Evolutionary conservation across 169 alveolate species (phyloP).

Genomic region (Neospora caninum): DNA sequence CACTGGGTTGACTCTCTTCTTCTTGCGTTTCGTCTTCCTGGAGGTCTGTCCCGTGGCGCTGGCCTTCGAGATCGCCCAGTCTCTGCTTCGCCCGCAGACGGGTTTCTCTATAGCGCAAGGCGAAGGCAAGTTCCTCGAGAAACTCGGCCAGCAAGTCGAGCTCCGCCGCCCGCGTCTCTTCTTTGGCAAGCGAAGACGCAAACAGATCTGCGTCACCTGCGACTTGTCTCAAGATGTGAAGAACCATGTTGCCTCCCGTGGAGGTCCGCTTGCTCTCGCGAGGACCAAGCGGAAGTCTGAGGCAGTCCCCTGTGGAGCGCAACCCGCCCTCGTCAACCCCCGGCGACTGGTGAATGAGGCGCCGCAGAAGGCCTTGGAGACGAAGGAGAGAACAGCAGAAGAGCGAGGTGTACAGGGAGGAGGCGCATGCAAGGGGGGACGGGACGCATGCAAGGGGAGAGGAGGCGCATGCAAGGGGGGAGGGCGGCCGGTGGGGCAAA

Average conservation of each 20-base stretch:
- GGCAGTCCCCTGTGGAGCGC: background rate
- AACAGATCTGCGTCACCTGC: background rate
- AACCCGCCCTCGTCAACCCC: background rate
- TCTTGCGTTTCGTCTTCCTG: background rate
- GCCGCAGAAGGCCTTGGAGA: slow-evolving; percentile 68
- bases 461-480: too few species aligned
- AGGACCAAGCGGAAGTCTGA: background rate
- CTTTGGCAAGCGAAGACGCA: background rate
- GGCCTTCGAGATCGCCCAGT: background rate
- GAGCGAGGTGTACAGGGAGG: slow-evolving; percentile 11
- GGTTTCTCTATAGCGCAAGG: background rate
- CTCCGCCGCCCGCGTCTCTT: background rate
- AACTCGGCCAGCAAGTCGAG: background rate
- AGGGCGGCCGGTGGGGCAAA: too few species aligned
- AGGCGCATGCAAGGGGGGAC: background rate
- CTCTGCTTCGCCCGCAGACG: background rate
- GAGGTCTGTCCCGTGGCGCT: background rate
- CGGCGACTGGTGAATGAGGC: slow-evolving; percentile 4
- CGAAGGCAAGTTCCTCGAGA: background rate
- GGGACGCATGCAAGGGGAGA: too few species aligned
- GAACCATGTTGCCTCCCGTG: slow-evolving; percentile 21
- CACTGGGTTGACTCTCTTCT: background rate
- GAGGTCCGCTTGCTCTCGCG: background rate
- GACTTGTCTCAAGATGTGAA: background rate
- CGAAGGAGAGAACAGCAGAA: slow-evolving; percentile 36